Evolutionary conservation across 257 asterid genomes (phyloP), one percentile per base, ranked within the genome.

Genomic region (Rauvolfia tetraphylla): DNA sequence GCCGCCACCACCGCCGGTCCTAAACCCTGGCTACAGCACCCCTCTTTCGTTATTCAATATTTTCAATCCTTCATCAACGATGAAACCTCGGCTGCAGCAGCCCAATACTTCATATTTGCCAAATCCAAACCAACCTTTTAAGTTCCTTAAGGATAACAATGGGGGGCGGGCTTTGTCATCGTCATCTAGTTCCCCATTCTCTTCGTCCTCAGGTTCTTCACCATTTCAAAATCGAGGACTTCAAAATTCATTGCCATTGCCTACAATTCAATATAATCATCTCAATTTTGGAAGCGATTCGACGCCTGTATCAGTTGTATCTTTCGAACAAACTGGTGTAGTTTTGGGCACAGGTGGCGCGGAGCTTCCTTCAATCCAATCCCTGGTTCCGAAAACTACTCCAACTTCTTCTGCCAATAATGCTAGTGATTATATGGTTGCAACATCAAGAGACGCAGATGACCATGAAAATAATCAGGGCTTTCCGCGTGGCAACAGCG

Each of bases 281-380:
- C 59, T 79, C 22, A 56, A 34, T 66, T 88, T 58, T 22, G 80
- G 78, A 27, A 23, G 46, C 25, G 17, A 77, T 22, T 49, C 75
- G 15, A 2, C 70, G 15, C 81, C 78, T 25, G 67, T 76, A 46
- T 38, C 71, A 0, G 76, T 78, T 15, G 22, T 49, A 42, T 67
- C 81, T 25, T 73, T 58, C 2, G 68, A 75, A 27, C 84, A 44
- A 25, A 75, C 46, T 59, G 79, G 48, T 14, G 33, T 8, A 3
- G 73, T 14, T 13, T 56, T 68, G 0, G 71, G 66, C 20, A 63
- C 73, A 72, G 85, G 58, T 76, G 38, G 91, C 78, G 61, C 79
- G 17, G 93, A 80, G 85, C 87, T 84, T 46, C 89, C 92, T 79
- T 84, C 91, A 73, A 76, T 85, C 86, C 92, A 83, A 87, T 77